These are phyloP conservation scores for Chaetoceros tenuissimus DNA, from an alignment of 108 stramenopile genomes.

Conservation along the genomic window DNA sequence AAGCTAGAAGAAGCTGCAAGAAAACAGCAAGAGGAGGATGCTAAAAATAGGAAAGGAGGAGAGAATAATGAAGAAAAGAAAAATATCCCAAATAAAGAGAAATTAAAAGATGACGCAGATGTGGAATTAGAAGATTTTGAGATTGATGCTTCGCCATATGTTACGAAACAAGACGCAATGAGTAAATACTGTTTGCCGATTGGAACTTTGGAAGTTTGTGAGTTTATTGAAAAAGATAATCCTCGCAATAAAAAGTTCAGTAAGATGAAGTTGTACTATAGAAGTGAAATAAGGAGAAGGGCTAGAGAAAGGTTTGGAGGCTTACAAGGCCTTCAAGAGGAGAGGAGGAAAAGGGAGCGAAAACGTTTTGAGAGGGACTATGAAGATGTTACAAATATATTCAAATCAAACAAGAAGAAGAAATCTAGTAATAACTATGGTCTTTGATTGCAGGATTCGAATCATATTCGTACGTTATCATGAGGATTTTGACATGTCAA, in stretches of 20 bases:
- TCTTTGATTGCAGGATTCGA: no score
- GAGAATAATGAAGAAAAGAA: constrained; percentile 5
- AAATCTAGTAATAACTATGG: no score
- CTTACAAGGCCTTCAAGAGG: constrained; percentile 44
- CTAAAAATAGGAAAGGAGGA: not conserved
- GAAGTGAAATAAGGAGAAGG: constrained; percentile 56
- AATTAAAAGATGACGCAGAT: constrained; percentile 4
- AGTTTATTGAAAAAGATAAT: constrained; percentile 45
- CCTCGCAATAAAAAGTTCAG: constrained; percentile 53
- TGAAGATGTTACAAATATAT: constrained; percentile 50
- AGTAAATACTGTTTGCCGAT: constrained; percentile 62
- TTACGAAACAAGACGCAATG: constrained; percentile 66
- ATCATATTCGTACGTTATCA: no score
- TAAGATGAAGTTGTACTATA: constrained; percentile 63
- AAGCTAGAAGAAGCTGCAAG: constrained; percentile 23
- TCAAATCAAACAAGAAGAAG: constrained; percentile 7
- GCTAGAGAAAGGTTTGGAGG: constrained; percentile 68
- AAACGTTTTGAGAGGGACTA: constrained; percentile 57
- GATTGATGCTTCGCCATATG: constrained; percentile 44
- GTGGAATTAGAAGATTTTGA: constrained; percentile 64
- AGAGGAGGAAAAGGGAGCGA: constrained; percentile 46
- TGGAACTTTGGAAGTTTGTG: constrained; percentile 73
- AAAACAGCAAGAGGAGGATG: constrained; percentile 8
- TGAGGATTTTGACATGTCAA: no score
- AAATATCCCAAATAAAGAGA: constrained; percentile 5